Percentiles rank a stretch among this genome's conserved stretches.
These are phyloP conservation scores for Spiromastix sp. DNA, from an alignment of 2,329 filamentous ascomycete genomes.

Conservation along the genomic window DNA sequence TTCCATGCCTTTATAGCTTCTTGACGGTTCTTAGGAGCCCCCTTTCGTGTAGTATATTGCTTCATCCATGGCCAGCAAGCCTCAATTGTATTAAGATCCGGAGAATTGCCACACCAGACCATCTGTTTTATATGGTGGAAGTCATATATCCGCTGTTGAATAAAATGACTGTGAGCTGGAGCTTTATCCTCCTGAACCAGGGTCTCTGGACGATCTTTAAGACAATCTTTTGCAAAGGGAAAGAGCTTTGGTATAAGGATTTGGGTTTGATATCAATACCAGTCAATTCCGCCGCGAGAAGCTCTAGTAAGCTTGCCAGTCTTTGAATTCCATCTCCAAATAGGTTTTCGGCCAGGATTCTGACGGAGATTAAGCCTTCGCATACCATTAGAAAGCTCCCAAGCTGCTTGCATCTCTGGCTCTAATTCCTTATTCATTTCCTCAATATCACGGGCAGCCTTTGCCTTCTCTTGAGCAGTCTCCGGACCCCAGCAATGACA, in stretches of 20 bases:
- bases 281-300: conserved; percentile 12
- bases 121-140: conserved; percentile 5
- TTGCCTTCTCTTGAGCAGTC: conserved; percentile 12
- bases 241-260: conserved; percentile 14
- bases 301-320: conserved; percentile 10
- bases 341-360: conserved; percentile 5
- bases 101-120: conserved; percentile 7
- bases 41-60: conserved; percentile 4
- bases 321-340: conserved; percentile 11
- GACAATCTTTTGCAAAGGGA: conserved; percentile 12
- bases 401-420: conserved; percentile 8
- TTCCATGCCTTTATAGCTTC: conserved; percentile 5
- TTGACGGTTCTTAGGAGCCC: conserved; percentile 2
- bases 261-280: conserved; percentile 12
- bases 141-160: conserved; percentile 5
- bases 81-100: conserved; percentile 10
- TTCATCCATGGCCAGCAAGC: conserved; percentile 8
- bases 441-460: conserved; percentile 10
- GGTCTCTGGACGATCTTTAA: conserved; percentile 9
- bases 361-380: conserved; percentile 9
- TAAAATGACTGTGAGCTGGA: conserved; percentile 8
- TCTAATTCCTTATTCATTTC: conserved; percentile 12
- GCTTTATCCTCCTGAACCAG: conserved; percentile 16
- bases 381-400: conserved; percentile 12
- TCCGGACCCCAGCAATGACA: conserved; percentile 15